Evolutionary conservation across 305 asterid species (phyloP).

Genomic region (Striga hermonthica): DNA sequence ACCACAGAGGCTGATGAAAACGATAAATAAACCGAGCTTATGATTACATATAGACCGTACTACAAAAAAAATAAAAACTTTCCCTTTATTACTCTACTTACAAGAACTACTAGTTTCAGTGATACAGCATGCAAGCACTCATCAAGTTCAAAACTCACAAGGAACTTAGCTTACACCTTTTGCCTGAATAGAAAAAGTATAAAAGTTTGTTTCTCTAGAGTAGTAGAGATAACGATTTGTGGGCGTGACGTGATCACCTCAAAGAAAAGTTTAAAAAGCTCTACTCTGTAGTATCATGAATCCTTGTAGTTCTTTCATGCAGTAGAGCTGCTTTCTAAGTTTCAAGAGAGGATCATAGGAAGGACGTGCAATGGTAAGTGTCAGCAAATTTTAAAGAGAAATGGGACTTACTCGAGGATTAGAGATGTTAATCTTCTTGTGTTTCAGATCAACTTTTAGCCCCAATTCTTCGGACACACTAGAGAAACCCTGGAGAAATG

Average conservation of each 20-base stretch:
- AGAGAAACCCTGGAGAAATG: constrained; percentile 62
- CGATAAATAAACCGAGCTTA: background rate
- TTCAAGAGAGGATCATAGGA: background rate
- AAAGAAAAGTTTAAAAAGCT: background rate
- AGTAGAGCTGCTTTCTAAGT: constrained; percentile 6
- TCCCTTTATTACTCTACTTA: constrained; percentile 9
- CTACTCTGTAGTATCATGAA: background rate
- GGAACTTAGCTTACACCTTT: constrained; percentile 4
- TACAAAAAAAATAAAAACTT: background rate
- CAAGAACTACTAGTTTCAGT: constrained; percentile 4
- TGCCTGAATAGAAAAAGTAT: constrained; percentile 11
- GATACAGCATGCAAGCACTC: constrained; percentile 7
- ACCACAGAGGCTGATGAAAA: constrained; percentile 22
- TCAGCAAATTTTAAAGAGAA: constrained; percentile 13
- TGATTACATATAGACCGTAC: background rate
- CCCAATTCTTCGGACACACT: constrained; percentile 65
- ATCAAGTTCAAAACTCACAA: background rate
- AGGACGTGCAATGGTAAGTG: constrained; percentile 5
- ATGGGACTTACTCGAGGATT: constrained; percentile 67
- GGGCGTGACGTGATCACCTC: background rate
- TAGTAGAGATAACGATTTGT: too few species aligned
- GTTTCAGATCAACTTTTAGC: constrained; percentile 67
- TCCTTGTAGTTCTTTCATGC: background rate
- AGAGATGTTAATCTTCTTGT: constrained; percentile 83
- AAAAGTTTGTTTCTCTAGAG: background rate